Evolutionary conservation across 2,329 filamentous ascomycete genomes (phyloP).

Genomic region (Lasiodiplodia theobromae): DNA sequence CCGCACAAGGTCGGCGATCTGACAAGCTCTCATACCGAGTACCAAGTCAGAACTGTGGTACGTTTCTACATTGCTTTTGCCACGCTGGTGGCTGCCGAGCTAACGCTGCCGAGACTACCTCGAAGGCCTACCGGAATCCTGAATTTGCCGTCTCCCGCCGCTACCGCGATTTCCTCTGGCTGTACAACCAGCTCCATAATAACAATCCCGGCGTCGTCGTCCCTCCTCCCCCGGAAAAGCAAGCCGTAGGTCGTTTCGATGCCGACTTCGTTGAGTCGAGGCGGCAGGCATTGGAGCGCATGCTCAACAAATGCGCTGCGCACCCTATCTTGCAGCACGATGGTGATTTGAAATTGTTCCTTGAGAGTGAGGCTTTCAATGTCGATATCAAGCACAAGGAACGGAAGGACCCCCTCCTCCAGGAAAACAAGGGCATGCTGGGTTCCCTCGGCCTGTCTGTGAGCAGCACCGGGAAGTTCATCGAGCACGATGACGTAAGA

Average conservation of each 20-base stretch:
- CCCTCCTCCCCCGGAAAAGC: conserved; percentile 95
- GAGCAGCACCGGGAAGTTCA: conserved; percentile 80
- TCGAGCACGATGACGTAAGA: conserved; percentile 94
- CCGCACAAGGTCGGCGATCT: conserved; percentile 97
- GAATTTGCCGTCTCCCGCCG: conserved; percentile 93
- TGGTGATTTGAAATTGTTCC: conserved; percentile 90
- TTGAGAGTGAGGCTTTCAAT: conserved; percentile 96
- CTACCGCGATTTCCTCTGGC: conserved; percentile 97
- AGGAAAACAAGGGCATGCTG: conserved; percentile 92
- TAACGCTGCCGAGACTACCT: conserved; percentile 72
- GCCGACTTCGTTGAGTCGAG: conserved; percentile 95
- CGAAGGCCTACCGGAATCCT: conserved; percentile 90
- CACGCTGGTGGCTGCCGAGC: conserved; percentile 2
- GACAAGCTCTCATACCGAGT: conserved; percentile 97
- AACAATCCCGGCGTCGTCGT: conserved; percentile 97
- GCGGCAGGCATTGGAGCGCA: conserved; percentile 89
- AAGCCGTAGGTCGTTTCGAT: conserved; percentile 95
- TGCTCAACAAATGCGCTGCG: conserved; percentile 93
- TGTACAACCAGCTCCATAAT: conserved; percentile 91
- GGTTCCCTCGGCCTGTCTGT: conserved; percentile 82
- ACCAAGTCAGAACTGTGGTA: conserved; percentile 93
- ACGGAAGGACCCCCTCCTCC: conserved; percentile 81
- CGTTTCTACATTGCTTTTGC: conserved; percentile 30
- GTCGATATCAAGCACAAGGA: conserved; percentile 98
- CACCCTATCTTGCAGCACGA: conserved; percentile 94